A percentile compares a stretch with the other conserved stretches of the same genome.
phyloP scores from a whole-genome alignment of 441 rosid species.

The Aleurites moluccanus region DNA sequence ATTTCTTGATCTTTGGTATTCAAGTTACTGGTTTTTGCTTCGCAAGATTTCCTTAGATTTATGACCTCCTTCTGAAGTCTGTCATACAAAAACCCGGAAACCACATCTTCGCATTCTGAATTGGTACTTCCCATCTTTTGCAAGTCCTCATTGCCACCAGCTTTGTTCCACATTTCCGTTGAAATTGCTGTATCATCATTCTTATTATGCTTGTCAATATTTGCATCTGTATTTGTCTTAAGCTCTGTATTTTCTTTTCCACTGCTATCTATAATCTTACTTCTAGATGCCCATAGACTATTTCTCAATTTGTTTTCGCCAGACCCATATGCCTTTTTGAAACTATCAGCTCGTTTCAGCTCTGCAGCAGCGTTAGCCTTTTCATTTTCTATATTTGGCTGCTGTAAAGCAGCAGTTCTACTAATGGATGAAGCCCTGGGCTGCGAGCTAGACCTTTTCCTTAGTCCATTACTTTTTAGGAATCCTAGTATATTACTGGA shows the following conservation, averaged over 20 bases:
- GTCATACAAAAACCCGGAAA: constrained; percentile 88
- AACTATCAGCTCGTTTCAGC: constrained; percentile 29
- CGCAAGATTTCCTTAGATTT: constrained; percentile 58
- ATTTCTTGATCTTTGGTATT: constrained; percentile 71
- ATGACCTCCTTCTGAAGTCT: constrained; percentile 82
- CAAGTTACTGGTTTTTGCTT: constrained; percentile 57
- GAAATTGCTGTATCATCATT: constrained; percentile 9
- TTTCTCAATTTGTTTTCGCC: constrained; percentile 40
- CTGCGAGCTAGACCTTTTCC: constrained; percentile 68
- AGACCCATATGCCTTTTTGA: constrained; percentile 41
- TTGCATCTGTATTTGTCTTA: constrained; percentile 32
- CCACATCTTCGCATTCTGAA: constrained; percentile 41
- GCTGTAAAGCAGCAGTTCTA: constrained; percentile 43
- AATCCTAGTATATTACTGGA: constrained; percentile 63
- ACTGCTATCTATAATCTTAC: constrained; percentile 44
- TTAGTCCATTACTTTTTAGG: constrained; percentile 54
- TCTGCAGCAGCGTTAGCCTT: constrained; percentile 17
- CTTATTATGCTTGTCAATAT: constrained; percentile 23
- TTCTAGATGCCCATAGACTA: constrained; percentile 53
- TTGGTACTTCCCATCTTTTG: constrained; percentile 19
- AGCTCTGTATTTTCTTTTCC: constrained; percentile 60
- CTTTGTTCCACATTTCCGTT: constrained; percentile 28
- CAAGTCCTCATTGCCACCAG: constrained; percentile 29
- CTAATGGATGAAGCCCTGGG: constrained; percentile 49
- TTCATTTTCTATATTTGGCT: constrained; percentile 35